Evolutionary conservation across 148 eudicot genomes (phyloP).

Genomic region (Beta vulgaris): DNA sequence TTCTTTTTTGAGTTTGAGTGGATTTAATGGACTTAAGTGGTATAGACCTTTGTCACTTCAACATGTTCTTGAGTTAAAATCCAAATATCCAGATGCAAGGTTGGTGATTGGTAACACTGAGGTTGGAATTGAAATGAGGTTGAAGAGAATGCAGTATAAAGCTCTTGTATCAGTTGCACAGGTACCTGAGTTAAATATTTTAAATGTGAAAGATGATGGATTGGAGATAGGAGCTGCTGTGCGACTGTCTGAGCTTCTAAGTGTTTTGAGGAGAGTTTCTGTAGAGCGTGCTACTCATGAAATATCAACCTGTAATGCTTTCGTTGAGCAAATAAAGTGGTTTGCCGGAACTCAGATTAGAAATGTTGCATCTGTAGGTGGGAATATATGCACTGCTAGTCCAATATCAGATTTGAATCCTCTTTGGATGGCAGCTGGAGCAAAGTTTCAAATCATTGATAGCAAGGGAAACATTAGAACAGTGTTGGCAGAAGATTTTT

Average conservation of each 20-base stretch:
- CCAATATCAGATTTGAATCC: conserved; percentile 99
- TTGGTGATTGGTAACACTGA: conserved; percentile 86
- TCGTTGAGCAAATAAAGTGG: conserved; percentile 91
- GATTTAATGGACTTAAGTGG: conserved; percentile 83
- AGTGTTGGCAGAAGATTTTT: conserved; percentile 82
- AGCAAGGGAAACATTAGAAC: conserved; percentile 69
- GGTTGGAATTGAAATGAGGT: conserved; percentile 92
- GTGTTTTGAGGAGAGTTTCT: conserved; percentile 40
- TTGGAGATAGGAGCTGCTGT: conserved; percentile 94
- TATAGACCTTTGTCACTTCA: conserved; percentile 67
- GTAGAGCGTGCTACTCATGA: conserved; percentile 56
- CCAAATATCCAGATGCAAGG: conserved; percentile 72
- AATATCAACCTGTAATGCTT: conserved; percentile 73
- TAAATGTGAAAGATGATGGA: conserved; percentile 67
- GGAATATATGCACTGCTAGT: conserved; percentile 95
- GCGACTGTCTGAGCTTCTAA: conserved; percentile 65
- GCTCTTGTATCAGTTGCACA: conserved; percentile 66
- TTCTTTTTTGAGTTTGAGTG: conserved; percentile 55
- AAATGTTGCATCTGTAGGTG: conserved; percentile 97
- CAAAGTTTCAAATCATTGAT: conserved; percentile 71
- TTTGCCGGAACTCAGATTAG: conserved; percentile 97
- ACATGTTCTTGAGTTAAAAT: conserved; percentile 79
- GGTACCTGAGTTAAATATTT: conserved; percentile 74
- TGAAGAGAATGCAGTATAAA: conserved; percentile 71
- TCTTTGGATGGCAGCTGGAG: conserved; percentile 94